Conservation (phyloP, 192 early-diverging fungal genomes). For the Coemansia sp. region DNA sequence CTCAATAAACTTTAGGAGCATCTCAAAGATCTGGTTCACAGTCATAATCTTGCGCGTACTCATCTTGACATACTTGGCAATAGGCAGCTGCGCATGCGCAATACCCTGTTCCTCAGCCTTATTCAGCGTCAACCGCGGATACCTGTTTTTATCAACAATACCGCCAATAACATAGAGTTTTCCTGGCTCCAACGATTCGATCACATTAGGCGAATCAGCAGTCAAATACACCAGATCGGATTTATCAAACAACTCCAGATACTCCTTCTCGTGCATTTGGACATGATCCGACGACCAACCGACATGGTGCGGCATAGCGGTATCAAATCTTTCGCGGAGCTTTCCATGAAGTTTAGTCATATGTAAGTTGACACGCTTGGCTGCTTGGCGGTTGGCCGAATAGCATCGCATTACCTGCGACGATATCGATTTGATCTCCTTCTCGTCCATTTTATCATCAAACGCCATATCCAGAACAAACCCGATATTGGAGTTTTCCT, state of each 20-base stretch:
- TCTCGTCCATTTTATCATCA: constrained; percentile 74
- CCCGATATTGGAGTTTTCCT: constrained; percentile 54
- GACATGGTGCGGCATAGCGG: constrained; percentile 41
- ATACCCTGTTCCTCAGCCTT: constrained; percentile 78
- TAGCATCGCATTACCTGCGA: constrained; percentile 78
- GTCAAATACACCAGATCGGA: constrained; percentile 82
- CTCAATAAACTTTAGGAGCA: constrained; percentile 79
- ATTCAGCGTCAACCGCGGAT: constrained; percentile 76
- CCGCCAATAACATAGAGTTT: constrained; percentile 92
- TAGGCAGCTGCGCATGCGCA: constrained; percentile 76
- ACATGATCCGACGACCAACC: constrained; percentile 56
- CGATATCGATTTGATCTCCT: constrained; percentile 71
- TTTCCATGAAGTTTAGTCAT: constrained; percentile 62
- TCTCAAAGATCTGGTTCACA: constrained; percentile 95
- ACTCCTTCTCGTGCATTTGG: constrained; percentile 28
- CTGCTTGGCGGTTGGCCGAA: constrained; percentile 61
- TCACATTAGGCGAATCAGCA: constrained; percentile 78
- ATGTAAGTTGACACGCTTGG: constrained; percentile 57
- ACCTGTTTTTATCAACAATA: constrained; percentile 91
- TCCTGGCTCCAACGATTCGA: constrained; percentile 66
- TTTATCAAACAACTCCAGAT: constrained; percentile 53
- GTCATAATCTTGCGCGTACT: constrained; percentile 82
- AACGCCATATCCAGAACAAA: constrained; percentile 82
- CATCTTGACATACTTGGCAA: constrained; percentile 82
- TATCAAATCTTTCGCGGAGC: constrained; percentile 54